Evolutionary conservation across 192 early-diverging fungal genomes (phyloP), one percentile per base, ranked within the genome.

Genomic region (Obelidium mucronatum): DNA sequence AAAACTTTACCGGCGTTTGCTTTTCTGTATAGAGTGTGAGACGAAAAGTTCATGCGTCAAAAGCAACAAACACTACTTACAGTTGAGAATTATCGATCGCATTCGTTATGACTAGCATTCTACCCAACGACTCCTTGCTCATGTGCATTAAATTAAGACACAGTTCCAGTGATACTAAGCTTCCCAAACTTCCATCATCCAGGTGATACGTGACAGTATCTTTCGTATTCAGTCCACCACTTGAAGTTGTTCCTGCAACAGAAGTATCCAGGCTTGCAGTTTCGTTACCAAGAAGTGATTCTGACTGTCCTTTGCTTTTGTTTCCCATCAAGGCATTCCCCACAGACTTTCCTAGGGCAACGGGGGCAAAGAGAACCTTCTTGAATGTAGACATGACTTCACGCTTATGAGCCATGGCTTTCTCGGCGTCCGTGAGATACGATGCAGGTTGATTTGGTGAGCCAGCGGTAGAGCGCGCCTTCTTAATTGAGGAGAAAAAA

Each of bases 61-160:
- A 44, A 11, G 42, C 42, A 5, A 11, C 6, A 44, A 44, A 11
- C 42, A 44, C 4, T 31, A 81, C 80, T 75, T 67, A 83, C 80
- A 87, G 28, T 53, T 79, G 78, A 1, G 73, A 24, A 37, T 52
- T 11, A 69, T 87, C 85, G 17, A 81, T 69, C 2, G 76, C 60
- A 1, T 66, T 42, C 8, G 87, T 82, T 40, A 89, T 82, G 4
- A 89, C 82, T 53, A 88, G 60, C 28, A 79, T 75, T 28, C 88
- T 63, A 8, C 85, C 85, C 59, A 89, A 67, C 2, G 76, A 73
- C 72, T 95, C 95, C 69, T 97, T 94, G 79, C 98, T 96, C 28
- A 90, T 73, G 79, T 97, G 91, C 72, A 97, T 92, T 86, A 99
- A 82, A 68, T 94, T 91, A 51, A 99, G 78, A 26, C 91, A 92